Evolutionary conservation across 805 yeast genomes (phyloP).

Genomic region (Candida sanyiensis): DNA sequence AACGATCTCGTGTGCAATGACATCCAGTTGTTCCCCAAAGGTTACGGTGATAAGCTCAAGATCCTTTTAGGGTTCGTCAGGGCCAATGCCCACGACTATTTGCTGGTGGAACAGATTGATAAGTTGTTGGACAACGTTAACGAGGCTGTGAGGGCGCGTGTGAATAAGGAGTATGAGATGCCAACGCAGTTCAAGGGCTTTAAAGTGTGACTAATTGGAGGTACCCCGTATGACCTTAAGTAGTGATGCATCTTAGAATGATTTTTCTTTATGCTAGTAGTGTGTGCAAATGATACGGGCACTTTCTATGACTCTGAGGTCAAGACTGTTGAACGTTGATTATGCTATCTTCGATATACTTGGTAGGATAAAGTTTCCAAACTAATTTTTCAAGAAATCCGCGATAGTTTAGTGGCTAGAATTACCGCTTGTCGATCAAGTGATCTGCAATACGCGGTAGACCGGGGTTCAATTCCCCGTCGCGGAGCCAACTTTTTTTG

Average conservation of each 20-base stretch:
- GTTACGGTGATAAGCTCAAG: constrained; percentile 40
- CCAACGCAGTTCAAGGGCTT: constrained; percentile 5
- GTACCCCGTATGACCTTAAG: no score
- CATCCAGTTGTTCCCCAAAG: constrained; percentile 43
- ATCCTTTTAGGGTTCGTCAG: constrained; percentile 38
- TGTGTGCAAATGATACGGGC: no score
- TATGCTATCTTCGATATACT: no score
- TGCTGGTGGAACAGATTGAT: constrained; percentile 55
- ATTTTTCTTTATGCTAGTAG: no score
- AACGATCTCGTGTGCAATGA: constrained; percentile 53
- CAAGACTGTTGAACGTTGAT: no score
- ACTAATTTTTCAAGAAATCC: not conserved
- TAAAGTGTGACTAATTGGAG: no score
- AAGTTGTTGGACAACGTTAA: constrained; percentile 29
- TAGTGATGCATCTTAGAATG: no score
- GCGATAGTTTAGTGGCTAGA: constrained; percentile 5
- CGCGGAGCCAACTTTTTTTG: constrained; percentile 1
- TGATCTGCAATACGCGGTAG: not conserved
- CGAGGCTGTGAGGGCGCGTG: constrained; percentile 16
- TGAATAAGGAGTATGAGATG: constrained; percentile 1
- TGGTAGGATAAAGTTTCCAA: not conserved
- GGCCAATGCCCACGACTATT: constrained; percentile 47
- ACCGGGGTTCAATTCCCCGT: constrained; percentile 7
- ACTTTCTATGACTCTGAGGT: no score
- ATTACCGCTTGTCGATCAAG: constrained; percentile 4